Evolutionary conservation across 2,329 filamentous ascomycete genomes (phyloP), one percentile per base, ranked within the genome.

Genomic region (Neonectria punicea): DNA sequence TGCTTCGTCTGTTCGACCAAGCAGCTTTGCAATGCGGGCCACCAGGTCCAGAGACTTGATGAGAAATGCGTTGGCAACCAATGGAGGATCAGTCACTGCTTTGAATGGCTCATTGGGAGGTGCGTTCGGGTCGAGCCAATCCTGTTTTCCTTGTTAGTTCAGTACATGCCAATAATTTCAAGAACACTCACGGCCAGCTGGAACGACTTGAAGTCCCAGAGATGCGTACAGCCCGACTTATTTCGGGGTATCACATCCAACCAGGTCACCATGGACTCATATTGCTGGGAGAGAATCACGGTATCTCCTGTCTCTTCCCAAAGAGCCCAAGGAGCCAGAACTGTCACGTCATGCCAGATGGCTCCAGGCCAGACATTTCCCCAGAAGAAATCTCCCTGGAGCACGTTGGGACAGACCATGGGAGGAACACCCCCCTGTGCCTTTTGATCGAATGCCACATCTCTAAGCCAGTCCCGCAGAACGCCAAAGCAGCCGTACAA

Each of bases 401-500:
- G 49, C 0, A 68, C 53, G 0, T 74, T 70, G 1, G 73, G 73
- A 0, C 66, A 62, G 0, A 74, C 73, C 64, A 74, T 67, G 0
- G 73, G 71, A 4, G 73, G 73, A 0, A 73, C 58, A 0, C 73
- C 73, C 5, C 49, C 53, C 1, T 53, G 62, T 10, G 46, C 49
- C 8, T 72, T 60, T 14, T 74, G 72, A 1, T 74, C 73, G 0
- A 51, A 62, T 36, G 61, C 66, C 1, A 73, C 64, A 4, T 72
- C 71, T 2, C 66, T 69, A 1, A 73, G 54, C 71, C 71, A 73
- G 30, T 71, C 56, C 80, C 76, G 22, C 84, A 77, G 86, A 84
- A 90, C 56, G 72, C 78, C 22, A 76, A 63, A 64, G 3, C 82
- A 83, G 62, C 87, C 79, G 71, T 85, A 89, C 1, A 90, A 75